A percentile compares a stretch with the other conserved stretches of the same genome.
These are phyloP conservation scores for Chlorella sp. DNA, from an alignment of 139 green algal species.

Conservation along the genomic window DNA sequence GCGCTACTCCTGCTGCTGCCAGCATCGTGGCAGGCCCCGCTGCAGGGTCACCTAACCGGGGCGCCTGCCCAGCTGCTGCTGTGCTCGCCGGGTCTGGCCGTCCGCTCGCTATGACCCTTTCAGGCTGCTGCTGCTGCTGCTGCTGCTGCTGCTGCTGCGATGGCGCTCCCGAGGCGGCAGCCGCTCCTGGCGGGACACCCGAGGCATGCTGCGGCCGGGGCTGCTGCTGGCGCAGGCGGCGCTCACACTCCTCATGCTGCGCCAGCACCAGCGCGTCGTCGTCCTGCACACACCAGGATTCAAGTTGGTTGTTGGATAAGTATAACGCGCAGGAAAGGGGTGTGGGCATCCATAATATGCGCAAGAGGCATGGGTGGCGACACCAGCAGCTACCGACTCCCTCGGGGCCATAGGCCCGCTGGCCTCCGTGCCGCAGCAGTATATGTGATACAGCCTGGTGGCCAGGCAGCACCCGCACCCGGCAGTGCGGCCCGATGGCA, in stretches of 20 bases:
- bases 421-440: too few relatives aligned
- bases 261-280: conserved; percentile 55
- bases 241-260: conserved; percentile 24
- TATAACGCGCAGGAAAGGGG: too few relatives aligned
- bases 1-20: background rate
- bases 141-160: conserved; percentile 1
- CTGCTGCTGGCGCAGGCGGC: background rate
- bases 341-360: too few relatives aligned
- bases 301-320: too few relatives aligned
- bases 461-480: background rate
- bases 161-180: background rate
- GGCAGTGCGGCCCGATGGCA: conserved; percentile 35
- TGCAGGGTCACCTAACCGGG: background rate
- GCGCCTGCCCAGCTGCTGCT: background rate
- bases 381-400: too few relatives aligned
- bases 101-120: background rate
- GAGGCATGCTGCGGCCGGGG: background rate
- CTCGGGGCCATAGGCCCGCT: background rate
- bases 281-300: conserved; percentile 46
- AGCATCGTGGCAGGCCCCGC: background rate
- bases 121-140: background rate
- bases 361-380: too few relatives aligned
- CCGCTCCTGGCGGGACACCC: background rate
- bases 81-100: background rate
- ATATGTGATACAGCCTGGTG: too few relatives aligned